Percentiles rank a stretch among this genome's conserved stretches.
These are phyloP conservation scores for Tetrahymena thermophila DNA, from an alignment of 73 alveolate genomes.

Conservation along the genomic window DNA sequence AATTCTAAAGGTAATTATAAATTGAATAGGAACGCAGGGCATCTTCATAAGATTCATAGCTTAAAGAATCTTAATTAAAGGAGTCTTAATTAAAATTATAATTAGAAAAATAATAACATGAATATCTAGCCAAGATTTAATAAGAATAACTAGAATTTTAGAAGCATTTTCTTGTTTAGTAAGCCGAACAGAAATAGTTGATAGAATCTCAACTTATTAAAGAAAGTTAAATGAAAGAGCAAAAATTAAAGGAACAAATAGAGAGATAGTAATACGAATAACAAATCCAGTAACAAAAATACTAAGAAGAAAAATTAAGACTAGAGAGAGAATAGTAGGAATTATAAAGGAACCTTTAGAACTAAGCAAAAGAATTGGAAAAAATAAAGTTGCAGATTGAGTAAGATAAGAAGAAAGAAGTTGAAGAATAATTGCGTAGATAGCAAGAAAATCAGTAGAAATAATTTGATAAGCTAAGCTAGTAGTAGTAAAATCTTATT, in stretches of 20 bases:
- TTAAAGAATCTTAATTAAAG: neutral
- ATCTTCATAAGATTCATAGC: neutral
- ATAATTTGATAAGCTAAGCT: neutral
- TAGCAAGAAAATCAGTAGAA: neutral
- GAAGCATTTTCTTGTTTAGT: neutral
- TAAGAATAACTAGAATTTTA: neutral
- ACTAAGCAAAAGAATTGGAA: neutral
- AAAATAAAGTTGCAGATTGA: neutral
- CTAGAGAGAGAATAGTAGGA: neutral
- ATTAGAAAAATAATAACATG: neutral
- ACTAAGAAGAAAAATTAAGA: neutral
- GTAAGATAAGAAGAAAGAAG: neutral
- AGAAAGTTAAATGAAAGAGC: neutral
- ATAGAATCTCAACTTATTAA: neutral
- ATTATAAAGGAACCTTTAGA: neutral
- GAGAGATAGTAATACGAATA: neutral
- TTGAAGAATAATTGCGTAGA: neutral
- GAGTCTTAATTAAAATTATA: neutral
- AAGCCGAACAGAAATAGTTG: neutral
- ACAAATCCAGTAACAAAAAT: neutral
- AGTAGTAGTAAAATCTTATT: neutral
- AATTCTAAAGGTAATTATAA: neutral
- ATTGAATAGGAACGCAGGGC: neutral
- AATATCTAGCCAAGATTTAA: neutral
- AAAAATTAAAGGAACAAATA: neutral